Evolutionary conservation across 73 alveolate genomes (phyloP).

Genomic region (Uronychia binucleata): DNA sequence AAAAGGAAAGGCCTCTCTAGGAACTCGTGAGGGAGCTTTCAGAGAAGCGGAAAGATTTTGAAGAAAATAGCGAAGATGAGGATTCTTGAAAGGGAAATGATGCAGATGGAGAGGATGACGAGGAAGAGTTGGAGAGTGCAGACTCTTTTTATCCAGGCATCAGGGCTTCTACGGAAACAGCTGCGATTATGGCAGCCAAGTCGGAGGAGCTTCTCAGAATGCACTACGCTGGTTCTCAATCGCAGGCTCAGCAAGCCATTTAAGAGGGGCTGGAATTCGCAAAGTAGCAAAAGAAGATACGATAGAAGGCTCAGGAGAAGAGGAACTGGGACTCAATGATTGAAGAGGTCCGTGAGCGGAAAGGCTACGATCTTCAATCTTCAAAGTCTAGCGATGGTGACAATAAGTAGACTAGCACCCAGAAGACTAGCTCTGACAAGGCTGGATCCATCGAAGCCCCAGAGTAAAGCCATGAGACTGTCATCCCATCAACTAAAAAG

Average conservation of each 20-base stretch:
- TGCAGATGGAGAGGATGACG: no score
- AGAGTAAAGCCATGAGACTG: background rate
- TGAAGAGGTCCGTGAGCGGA: no score
- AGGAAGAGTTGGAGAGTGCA: no score
- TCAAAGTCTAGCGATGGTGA: background rate
- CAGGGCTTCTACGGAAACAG: no score
- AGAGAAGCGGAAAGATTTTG: no score
- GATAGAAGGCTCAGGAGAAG: background rate
- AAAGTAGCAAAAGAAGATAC: background rate
- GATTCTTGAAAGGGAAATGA: no score
- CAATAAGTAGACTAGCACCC: background rate
- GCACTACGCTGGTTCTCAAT: background rate
- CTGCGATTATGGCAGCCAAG: background rate
- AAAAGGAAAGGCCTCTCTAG: no score
- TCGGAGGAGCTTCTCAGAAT: background rate
- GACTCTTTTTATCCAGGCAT: no score
- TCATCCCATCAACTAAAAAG: background rate
- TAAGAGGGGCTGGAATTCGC: background rate
- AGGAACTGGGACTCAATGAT: background rate
- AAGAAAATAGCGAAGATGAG: no score
- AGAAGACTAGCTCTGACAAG: background rate
- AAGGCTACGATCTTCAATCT: no score
- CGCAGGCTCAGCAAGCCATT: background rate
- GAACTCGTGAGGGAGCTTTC: no score
- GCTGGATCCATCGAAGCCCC: background rate